phyloP scores from a whole-genome alignment of 2,329 filamentous ascomycete species.

The Periconia sp. region DNA sequence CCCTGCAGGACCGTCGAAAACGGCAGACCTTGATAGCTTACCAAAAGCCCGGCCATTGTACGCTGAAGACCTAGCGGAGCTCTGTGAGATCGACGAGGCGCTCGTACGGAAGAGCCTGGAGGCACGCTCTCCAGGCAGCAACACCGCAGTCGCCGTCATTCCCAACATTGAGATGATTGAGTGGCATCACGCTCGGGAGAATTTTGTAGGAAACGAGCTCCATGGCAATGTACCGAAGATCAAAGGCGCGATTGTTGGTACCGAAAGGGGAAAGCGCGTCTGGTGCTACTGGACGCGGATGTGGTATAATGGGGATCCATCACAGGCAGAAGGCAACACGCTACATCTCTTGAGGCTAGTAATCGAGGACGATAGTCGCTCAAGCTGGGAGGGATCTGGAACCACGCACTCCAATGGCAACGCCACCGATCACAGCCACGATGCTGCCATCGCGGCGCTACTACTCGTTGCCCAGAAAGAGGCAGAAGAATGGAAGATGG shows the following conservation, averaged over 20 bases:
- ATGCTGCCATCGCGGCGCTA: slow-evolving; percentile 64
- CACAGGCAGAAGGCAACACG: slow-evolving; percentile 65
- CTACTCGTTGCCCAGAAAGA: slow-evolving; percentile 71
- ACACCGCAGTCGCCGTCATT: slow-evolving; percentile 67
- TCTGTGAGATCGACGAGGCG: slow-evolving; percentile 70
- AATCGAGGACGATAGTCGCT: slow-evolving; percentile 61
- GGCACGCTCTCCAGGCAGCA: slow-evolving; percentile 44
- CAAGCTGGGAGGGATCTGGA: slow-evolving; percentile 25
- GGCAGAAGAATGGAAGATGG: slow-evolving; percentile 73
- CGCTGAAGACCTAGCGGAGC: slow-evolving; percentile 63
- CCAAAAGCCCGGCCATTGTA: slow-evolving; percentile 56
- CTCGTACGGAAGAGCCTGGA: slow-evolving; percentile 64
- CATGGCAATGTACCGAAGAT: slow-evolving; percentile 63
- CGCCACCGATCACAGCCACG: slow-evolving; percentile 22
- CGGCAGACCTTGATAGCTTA: slow-evolving; percentile 8
- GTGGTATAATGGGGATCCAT: slow-evolving; percentile 63
- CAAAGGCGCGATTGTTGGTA: slow-evolving; percentile 72
- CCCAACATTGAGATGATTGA: slow-evolving; percentile 71
- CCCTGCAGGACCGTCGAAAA: slow-evolving; percentile 44
- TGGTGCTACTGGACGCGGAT: slow-evolving; percentile 77
- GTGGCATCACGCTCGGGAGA: slow-evolving; percentile 83
- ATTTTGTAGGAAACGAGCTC: slow-evolving; percentile 73
- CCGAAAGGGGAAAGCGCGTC: slow-evolving; percentile 60
- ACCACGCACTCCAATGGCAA: slow-evolving; percentile 26
- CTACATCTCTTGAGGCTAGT: slow-evolving; percentile 73